Evolutionary conservation across 305 asterid genomes (phyloP).

Genomic region (Andrographis paniculata): DNA sequence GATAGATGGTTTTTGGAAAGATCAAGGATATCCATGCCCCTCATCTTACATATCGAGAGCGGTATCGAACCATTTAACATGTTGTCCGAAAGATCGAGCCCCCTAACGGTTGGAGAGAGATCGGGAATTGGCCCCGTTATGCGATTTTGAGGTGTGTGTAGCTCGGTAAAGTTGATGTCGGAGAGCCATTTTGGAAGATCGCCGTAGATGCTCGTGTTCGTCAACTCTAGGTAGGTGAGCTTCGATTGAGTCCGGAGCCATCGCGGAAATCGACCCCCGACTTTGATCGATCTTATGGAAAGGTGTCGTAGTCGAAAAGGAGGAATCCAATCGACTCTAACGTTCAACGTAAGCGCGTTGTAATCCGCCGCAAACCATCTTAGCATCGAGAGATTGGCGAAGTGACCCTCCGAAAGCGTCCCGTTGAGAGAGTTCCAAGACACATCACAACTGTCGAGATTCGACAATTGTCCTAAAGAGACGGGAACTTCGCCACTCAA

Average conservation of each 20-base stretch:
- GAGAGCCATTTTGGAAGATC: not conserved
- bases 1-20: not conserved
- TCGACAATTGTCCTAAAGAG: not conserved
- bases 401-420: conserved; percentile 5
- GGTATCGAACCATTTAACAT: not conserved
- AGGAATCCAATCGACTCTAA: conserved; percentile 4
- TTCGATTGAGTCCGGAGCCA: conserved; percentile 5
- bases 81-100: not conserved
- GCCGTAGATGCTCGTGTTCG: conserved; percentile 5
- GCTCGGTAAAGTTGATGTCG: too few relatives aligned
- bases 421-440: not conserved
- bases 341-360: not conserved
- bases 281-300: not conserved
- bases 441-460: not conserved
- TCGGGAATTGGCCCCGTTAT: too few relatives aligned
- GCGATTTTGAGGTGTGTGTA: too few relatives aligned
- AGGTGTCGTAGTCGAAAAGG: not conserved
- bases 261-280: conserved; percentile 10
- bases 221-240: not conserved
- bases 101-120: too few relatives aligned
- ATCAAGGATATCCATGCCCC: not conserved
- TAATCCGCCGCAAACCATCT: not conserved
- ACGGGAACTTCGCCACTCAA: not conserved
- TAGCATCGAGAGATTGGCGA: conserved; percentile 2
- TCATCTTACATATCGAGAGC: not conserved